phyloP scores from a whole-genome alignment of 2,329 filamentous ascomycete genomes.

The Colletotrichum abscissum region DNA sequence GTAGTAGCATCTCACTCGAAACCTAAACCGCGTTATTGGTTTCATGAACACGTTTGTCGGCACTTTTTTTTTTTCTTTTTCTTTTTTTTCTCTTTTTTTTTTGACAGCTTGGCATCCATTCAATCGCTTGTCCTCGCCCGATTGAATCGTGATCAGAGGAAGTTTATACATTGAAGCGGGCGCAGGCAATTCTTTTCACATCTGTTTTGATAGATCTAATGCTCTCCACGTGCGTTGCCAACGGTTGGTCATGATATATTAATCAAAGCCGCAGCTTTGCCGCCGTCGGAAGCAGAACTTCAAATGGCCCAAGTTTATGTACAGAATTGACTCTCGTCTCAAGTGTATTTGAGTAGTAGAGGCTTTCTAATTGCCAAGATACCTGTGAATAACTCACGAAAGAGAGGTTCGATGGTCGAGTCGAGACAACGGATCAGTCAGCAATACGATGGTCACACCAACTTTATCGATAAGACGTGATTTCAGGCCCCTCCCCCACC shows the following conservation, averaged over 20 bases:
- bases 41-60: constrained; percentile 1
- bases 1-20: constrained; percentile 1
- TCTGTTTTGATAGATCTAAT: not conserved
- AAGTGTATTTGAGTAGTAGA: not conserved
- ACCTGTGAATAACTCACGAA: not conserved
- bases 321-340: not conserved
- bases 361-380: not conserved
- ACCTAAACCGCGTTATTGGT: constrained; percentile 5
- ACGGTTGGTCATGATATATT: not conserved
- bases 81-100: too few relatives aligned
- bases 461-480: constrained; percentile 35
- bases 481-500: constrained; percentile 16
- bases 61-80: not conserved
- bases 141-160: not conserved
- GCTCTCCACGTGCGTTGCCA: not conserved
- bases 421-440: constrained; percentile 3
- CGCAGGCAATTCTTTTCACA: too few relatives aligned
- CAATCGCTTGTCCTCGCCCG: not conserved
- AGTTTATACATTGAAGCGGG: too few relatives aligned
- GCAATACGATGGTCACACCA: constrained; percentile 2
- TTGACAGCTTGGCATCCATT: not conserved
- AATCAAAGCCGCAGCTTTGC: not conserved
- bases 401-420: not conserved
- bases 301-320: not conserved
- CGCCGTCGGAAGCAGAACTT: not conserved